Evolutionary conservation across 768 basidiomycete species (phyloP).

Genomic region (Pisolithus albus): DNA sequence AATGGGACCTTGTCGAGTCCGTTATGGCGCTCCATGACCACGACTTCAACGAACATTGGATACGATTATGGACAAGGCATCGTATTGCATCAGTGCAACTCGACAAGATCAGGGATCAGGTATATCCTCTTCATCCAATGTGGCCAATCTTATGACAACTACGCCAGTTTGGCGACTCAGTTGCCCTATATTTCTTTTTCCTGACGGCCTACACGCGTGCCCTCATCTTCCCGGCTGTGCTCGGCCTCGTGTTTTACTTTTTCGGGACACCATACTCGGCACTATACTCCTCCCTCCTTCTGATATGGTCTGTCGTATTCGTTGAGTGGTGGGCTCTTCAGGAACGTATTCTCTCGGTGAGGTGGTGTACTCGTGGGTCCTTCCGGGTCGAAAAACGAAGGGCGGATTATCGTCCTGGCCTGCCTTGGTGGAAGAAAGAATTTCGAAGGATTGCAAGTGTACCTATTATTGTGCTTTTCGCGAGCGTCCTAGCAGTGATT

Average conservation of each 20-base stretch:
- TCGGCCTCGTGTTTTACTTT: conserved; percentile 67
- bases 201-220: conserved; percentile 77
- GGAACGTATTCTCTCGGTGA: conserved; percentile 75
- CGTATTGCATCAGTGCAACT: conserved; percentile 58
- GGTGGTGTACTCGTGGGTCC: conserved; percentile 75
- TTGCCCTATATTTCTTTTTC: conserved; percentile 88
- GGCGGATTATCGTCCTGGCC: conserved; percentile 46
- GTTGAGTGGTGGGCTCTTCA: conserved; percentile 90
- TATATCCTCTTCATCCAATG: conserved; percentile 22
- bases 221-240: conserved; percentile 65
- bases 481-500: conserved; percentile 57
- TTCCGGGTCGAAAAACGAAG: conserved; percentile 71
- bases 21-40: conserved; percentile 83
- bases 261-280: conserved; percentile 69
- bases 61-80: conserved; percentile 63
- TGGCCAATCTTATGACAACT: not conserved
- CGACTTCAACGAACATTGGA: conserved; percentile 74
- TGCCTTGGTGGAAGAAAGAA: conserved; percentile 72
- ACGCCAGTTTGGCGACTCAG: conserved; percentile 64
- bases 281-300: conserved; percentile 65
- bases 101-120: conserved; percentile 68
- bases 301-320: conserved; percentile 80
- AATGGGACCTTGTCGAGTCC: conserved; percentile 77
- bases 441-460: conserved; percentile 58
- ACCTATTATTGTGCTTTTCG: conserved; percentile 71